Conservation (phyloP, 441 rosid species). For the Dalechampia spathulata region DNA sequence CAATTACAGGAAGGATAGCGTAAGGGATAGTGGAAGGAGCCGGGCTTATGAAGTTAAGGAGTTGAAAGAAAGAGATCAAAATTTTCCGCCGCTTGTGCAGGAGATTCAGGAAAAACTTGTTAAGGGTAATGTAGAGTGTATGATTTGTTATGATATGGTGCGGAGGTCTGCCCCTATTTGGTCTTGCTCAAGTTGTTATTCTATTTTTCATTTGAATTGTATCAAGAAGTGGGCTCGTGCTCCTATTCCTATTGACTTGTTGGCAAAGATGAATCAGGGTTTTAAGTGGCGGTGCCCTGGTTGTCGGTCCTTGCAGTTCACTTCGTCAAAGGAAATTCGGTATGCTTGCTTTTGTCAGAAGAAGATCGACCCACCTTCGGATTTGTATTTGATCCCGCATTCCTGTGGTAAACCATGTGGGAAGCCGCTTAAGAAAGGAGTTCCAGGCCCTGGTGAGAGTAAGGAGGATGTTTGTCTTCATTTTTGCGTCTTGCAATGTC, state of each 20-base stretch:
- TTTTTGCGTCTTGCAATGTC: conserved; percentile 93
- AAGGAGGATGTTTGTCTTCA: conserved; percentile 82
- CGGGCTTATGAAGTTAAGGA: conserved; percentile 24
- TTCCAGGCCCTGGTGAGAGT: conserved; percentile 25
- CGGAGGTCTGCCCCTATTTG: conserved; percentile 73
- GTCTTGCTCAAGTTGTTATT: conserved; percentile 96
- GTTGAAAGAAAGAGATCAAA: conserved; percentile 44
- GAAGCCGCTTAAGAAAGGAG: conserved; percentile 72
- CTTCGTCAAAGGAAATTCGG: conserved; percentile 65
- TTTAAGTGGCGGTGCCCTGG: conserved; percentile 99
- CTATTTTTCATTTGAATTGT: conserved; percentile 89
- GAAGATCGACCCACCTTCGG: conserved; percentile 84
- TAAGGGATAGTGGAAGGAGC: conserved; percentile 29
- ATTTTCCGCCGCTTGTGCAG: conserved; percentile 88
- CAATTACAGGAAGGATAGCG: conserved; percentile 40
- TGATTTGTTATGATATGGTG: conserved; percentile 98
- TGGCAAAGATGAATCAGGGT: conserved; percentile 81
- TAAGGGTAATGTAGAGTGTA: conserved; percentile 78
- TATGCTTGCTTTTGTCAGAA: conserved; percentile 89
- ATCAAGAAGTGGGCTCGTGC: conserved; percentile 97
- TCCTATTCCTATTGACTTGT: conserved; percentile 75
- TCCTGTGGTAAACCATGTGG: conserved; percentile 99
- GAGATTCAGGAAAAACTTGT: conserved; percentile 86
- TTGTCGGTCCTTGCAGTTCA: conserved; percentile 83
- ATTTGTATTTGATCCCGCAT: conserved; percentile 94